These are phyloP conservation scores for Aspergillus niger DNA, from an alignment of 2,329 filamentous ascomycete genomes.

Conservation along the genomic window DNA sequence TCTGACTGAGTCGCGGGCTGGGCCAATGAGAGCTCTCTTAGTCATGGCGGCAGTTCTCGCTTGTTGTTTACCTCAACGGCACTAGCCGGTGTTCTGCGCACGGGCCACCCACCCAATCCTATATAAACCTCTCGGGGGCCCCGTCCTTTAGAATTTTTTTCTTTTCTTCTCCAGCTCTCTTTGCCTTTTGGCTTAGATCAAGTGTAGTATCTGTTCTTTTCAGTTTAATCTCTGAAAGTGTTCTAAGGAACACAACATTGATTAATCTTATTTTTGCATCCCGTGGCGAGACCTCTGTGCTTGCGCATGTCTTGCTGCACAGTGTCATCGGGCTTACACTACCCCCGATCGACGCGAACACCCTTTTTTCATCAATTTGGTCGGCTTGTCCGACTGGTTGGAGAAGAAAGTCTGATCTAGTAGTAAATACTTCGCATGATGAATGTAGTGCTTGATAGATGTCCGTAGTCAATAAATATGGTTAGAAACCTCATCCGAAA, in stretches of 20 bases:
- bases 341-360: constrained; percentile 69
- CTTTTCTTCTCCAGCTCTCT: constrained; percentile 53
- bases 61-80: constrained; percentile 14
- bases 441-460: too few species aligned
- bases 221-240: constrained; percentile 94
- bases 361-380: constrained; percentile 62
- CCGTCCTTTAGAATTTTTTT: constrained; percentile 39
- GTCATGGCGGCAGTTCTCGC: constrained; percentile 10
- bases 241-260: constrained; percentile 70
- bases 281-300: constrained; percentile 64
- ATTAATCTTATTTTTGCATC: constrained; percentile 81
- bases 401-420: constrained; percentile 52
- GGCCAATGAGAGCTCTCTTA: not conserved
- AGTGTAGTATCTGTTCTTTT: constrained; percentile 97
- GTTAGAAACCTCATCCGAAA: not conserved
- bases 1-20: not conserved
- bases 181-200: constrained; percentile 75
- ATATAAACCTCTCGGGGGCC: constrained; percentile 35
- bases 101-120: constrained; percentile 14
- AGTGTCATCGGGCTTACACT: constrained; percentile 78
- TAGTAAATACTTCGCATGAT: too few species aligned
- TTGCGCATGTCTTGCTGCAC: constrained; percentile 68
- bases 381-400: constrained; percentile 56
- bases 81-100: constrained; percentile 26
- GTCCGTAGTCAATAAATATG: too few species aligned